Percentiles rank a stretch among this genome's conserved stretches.
These are phyloP conservation scores for Moesziomyces parantarcticus DNA, from an alignment of 1,284 basidiomycete species.

Conservation along the genomic window DNA sequence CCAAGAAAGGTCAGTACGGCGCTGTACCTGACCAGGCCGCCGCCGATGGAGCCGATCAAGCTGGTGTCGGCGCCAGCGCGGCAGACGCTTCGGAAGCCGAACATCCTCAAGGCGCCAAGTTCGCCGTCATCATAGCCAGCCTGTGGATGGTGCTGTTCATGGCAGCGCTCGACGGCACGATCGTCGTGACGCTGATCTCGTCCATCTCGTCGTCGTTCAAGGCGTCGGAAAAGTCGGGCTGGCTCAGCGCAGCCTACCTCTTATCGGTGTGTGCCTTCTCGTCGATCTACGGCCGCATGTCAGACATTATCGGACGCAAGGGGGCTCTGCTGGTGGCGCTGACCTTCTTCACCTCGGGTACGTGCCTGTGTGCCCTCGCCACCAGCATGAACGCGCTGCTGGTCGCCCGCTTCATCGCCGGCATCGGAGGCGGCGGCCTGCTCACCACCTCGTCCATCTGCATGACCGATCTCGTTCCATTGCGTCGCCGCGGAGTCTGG, in stretches of 20 bases:
- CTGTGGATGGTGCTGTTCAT: conserved; percentile 65
- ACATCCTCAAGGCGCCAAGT: conserved; percentile 35
- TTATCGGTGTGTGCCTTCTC: conserved; percentile 65
- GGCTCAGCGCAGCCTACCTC: conserved; percentile 65
- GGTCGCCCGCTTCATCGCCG: conserved; percentile 68
- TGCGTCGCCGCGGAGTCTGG: conserved; percentile 69
- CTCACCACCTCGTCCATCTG: conserved; percentile 69
- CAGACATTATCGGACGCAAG: conserved; percentile 65
- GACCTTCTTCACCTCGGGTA: conserved; percentile 56
- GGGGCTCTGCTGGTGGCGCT: conserved; percentile 63
- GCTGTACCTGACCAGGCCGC: conserved; percentile 1
- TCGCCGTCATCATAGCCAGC: conserved; percentile 58
- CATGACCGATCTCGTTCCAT: conserved; percentile 69
- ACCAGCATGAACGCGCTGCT: conserved; percentile 56
- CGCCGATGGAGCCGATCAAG: too few relatives aligned
- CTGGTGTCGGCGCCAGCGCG: conserved; percentile 1
- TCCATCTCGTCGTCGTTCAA: conserved; percentile 65
- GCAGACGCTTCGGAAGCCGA: conserved; percentile 1
- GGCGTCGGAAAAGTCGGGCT: conserved; percentile 61
- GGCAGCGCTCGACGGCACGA: conserved; percentile 63
- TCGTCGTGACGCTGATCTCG: conserved; percentile 62
- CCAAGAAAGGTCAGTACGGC: conserved; percentile 13
- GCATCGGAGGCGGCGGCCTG: conserved; percentile 70
- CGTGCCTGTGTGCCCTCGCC: conserved; percentile 61
- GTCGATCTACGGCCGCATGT: conserved; percentile 62